phyloP scores from a whole-genome alignment of 116 monocot species.

The Dioscorea cayenensis region DNA sequence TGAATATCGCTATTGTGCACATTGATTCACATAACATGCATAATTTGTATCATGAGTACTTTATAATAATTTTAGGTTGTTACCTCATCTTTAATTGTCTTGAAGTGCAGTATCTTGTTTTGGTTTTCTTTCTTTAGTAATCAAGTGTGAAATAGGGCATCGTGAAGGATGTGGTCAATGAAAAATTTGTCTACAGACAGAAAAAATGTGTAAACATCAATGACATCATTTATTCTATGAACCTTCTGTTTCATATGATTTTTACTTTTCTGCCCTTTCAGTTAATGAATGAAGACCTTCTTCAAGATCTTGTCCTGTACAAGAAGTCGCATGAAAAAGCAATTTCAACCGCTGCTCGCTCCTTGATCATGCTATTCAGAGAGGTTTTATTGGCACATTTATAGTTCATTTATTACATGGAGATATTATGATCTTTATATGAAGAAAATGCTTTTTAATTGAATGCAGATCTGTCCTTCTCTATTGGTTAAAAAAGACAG shows the following conservation, averaged over 20 bases:
- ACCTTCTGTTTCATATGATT: neutral
- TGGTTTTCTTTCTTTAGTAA: neutral
- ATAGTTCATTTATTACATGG: neutral
- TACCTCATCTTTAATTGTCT: neutral
- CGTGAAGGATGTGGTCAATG: neutral
- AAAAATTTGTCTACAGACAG: neutral
- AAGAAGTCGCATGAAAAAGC: constrained; percentile 96
- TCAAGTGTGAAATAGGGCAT: neutral
- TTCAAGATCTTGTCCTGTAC: constrained; percentile 92
- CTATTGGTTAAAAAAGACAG: constrained; percentile 89
- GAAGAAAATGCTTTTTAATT: neutral
- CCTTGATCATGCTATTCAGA: constrained; percentile 75
- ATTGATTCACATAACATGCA: too few species aligned
- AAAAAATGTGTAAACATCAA: neutral
- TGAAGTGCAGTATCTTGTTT: neutral
- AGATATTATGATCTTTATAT: neutral
- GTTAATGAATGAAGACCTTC: constrained; percentile 96
- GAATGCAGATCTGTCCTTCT: constrained; percentile 78
- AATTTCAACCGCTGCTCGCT: constrained; percentile 88
- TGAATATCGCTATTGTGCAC: neutral
- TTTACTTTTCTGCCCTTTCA: constrained; percentile 9
- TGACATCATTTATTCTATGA: neutral
- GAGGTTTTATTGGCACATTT: constrained; percentile 33
- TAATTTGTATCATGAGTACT: too few species aligned
- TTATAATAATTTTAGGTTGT: neutral